Percentiles rank a stretch among this genome's conserved stretches.
These are phyloP conservation scores for Neopestalotiopsis rosae DNA, from an alignment of 2,329 filamentous ascomycete genomes.

Conservation along the genomic window DNA sequence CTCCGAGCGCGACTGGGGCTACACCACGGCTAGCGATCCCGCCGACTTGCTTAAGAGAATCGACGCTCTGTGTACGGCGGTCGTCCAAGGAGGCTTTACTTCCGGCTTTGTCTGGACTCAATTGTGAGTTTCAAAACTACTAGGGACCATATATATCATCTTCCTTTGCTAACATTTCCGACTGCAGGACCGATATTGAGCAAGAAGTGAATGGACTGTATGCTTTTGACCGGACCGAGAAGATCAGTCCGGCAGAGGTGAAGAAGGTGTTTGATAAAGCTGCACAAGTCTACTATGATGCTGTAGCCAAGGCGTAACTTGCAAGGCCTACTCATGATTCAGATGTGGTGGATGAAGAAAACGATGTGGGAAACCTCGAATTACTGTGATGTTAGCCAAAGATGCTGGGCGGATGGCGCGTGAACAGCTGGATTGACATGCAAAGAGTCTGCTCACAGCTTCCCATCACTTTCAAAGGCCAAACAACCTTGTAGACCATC, in stretches of 20 bases:
- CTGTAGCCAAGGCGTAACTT: conserved; percentile 23
- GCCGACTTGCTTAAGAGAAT: conserved; percentile 64
- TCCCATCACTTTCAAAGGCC: background rate
- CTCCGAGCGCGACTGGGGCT: conserved; percentile 65
- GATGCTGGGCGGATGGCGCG: background rate
- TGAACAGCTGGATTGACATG: background rate
- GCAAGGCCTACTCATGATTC: no score
- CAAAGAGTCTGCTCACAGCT: background rate
- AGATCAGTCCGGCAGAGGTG: conserved; percentile 62
- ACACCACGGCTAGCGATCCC: conserved; percentile 67
- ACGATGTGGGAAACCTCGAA: accelerated
- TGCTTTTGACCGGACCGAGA: conserved; percentile 64
- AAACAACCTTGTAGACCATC: background rate
- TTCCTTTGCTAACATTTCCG: background rate
- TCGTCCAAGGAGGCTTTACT: conserved; percentile 60
- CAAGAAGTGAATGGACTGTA: conserved; percentile 73
- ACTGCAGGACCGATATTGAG: conserved; percentile 58
- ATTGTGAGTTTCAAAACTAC: conserved; percentile 47
- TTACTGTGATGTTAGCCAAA: background rate
- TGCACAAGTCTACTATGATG: conserved; percentile 49
- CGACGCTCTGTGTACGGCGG: conserved; percentile 62
- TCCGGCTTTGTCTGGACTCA: conserved; percentile 73
- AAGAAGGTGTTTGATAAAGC: conserved; percentile 63
- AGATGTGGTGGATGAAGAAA: background rate
- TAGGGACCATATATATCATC: background rate